Evolutionary conservation across 2,329 filamentous ascomycete species (phyloP).

Genomic region (Penicillium sp.): DNA sequence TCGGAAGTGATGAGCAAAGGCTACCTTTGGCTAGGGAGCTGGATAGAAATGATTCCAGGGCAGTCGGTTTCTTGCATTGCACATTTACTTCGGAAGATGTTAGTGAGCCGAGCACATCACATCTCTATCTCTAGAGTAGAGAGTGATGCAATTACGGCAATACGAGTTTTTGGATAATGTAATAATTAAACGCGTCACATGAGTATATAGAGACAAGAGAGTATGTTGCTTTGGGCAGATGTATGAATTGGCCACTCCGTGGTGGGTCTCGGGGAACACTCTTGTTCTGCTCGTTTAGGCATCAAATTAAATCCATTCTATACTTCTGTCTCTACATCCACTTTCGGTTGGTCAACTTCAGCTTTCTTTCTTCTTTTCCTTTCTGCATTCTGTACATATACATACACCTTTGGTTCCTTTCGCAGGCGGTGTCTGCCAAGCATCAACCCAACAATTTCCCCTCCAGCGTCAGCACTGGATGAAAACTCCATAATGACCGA

Average conservation of each 20-base stretch:
- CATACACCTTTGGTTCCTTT: not conserved
- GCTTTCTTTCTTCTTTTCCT: not conserved
- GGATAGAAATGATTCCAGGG: not conserved
- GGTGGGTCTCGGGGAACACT: constrained; percentile 3
- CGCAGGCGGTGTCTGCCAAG: not conserved
- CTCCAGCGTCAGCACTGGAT: not conserved
- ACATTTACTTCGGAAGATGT: not conserved
- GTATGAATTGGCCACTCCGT: not conserved
- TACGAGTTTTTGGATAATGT: not conserved
- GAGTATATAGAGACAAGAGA: not conserved
- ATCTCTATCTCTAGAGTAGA: not conserved
- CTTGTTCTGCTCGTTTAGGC: not conserved
- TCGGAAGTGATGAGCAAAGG: not conserved
- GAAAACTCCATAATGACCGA: constrained; percentile 17
- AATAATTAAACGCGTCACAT: not conserved
- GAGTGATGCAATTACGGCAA: not conserved
- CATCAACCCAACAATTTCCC: not conserved
- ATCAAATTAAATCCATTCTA: constrained; percentile 3
- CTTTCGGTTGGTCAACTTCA: not conserved
- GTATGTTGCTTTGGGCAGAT: not conserved
- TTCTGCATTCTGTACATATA: not conserved
- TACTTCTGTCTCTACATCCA: not conserved
- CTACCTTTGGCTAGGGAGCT: not conserved
- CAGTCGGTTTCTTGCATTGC: not conserved
- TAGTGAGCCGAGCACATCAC: not conserved